A percentile compares a stretch with the other conserved stretches of the same genome.
These are phyloP conservation scores for Cyclotella distinguenda DNA, from an alignment of 108 stramenopile genomes.

Conservation along the genomic window DNA sequence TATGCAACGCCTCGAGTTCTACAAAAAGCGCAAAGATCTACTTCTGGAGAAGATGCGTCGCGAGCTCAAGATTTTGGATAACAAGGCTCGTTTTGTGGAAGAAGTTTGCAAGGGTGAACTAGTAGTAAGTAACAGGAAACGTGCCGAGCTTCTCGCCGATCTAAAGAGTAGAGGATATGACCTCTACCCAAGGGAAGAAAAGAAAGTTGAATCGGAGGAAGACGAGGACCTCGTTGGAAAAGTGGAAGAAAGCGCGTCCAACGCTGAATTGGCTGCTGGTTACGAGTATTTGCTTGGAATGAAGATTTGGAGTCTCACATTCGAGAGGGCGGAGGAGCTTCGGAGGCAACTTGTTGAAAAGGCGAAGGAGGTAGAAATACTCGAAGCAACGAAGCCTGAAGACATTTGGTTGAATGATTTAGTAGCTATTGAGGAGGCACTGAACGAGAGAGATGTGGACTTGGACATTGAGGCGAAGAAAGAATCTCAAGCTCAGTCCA, in stretches of 20 bases:
- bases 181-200: slow-evolving; percentile 59
- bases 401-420: slow-evolving; percentile 93
- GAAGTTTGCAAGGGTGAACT: slow-evolving; percentile 92
- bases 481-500: slow-evolving; percentile 63
- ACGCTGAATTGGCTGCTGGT: slow-evolving; percentile 80
- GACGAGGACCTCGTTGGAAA: slow-evolving; percentile 63
- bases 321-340: slow-evolving; percentile 93
- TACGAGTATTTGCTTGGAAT: slow-evolving; percentile 99
- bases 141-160: slow-evolving; percentile 83
- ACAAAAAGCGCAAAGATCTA: slow-evolving; percentile 86
- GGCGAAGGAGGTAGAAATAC: slow-evolving; percentile 68
- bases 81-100: slow-evolving; percentile 97
- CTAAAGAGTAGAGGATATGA: slow-evolving; percentile 88
- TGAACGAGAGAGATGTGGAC: slow-evolving; percentile 76
- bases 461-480: slow-evolving; percentile 54
- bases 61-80: slow-evolving; percentile 84
- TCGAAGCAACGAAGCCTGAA: slow-evolving; percentile 81
- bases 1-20: slow-evolving; percentile 80
- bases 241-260: slow-evolving; percentile 51
- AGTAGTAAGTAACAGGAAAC: slow-evolving; percentile 91
- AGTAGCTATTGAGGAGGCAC: slow-evolving; percentile 88
- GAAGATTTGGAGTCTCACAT: slow-evolving; percentile 98
- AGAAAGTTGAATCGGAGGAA: slow-evolving; percentile 22
- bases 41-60: slow-evolving; percentile 63
- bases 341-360: slow-evolving; percentile 83